Evolutionary conservation across 2,329 filamentous ascomycete genomes (phyloP), one percentile per base, ranked within the genome.

Genomic region (Claviceps digitariae): DNA sequence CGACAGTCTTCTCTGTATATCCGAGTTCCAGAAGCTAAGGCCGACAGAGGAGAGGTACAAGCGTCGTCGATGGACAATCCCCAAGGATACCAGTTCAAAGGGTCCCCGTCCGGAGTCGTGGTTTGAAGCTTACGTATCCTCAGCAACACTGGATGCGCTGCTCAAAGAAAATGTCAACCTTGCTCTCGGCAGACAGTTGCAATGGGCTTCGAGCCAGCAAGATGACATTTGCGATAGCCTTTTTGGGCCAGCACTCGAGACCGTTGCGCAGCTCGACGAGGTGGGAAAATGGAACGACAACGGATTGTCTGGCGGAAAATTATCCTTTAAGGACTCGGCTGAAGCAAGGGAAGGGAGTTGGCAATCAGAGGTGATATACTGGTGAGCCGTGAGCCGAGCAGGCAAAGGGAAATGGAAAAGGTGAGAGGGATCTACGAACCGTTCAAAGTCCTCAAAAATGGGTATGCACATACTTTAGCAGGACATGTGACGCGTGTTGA

Each of bases 261-360:
- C 68, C 61, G 54, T 68, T 12, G 52, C 56, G 1, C 55, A 59
- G n/a, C 66, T 69, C 63, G 66, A 69, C 51, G 41, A 54, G 0
- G 56, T 68, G 13, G 67, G 67, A 0, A 36, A 47, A 4, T 57
- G 54, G 2, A 69, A 68, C 38, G 52, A 61, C 36, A 65, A 66
- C 27, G 57, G 55, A 0, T 55, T 61, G 43, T 54, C 34, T 20
- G 41, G 27, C 12, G 34, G 29, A 8, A 20, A 34, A 2, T 12
- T 45, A 5, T 15, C 12, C 8, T 50, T 54, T 15, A 43, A 38
- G 3, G 46, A 54, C 25, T n/a, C n/a, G n/a, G 51, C 41, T 13
- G 52, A 51, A 45, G 29, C 23, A 13, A n/a, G 29, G 12, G 25
- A 52, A 49, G 43, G 48, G n/a, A 36, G 21, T 34, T 36, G n/a